Percentiles rank a stretch among this genome's conserved stretches.
phyloP scores from a whole-genome alignment of 2,329 filamentous ascomycete species.

The Boeremia lycopersici region DNA sequence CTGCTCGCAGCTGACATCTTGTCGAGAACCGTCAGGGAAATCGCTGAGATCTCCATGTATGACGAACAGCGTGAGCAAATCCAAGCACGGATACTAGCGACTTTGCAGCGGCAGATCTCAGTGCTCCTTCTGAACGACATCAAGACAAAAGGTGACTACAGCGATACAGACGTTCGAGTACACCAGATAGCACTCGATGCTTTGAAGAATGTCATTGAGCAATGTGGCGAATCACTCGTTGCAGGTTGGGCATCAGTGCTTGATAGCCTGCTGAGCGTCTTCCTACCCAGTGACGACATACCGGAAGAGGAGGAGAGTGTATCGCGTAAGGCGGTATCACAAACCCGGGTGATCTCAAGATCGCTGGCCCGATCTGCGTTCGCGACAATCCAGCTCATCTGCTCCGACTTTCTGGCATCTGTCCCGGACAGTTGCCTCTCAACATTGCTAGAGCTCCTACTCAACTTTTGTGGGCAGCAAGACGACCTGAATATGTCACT shows the following conservation, averaged over 20 bases:
- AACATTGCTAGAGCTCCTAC: slow-evolving; percentile 85
- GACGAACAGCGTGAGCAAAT: slow-evolving; percentile 57
- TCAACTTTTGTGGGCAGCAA: slow-evolving; percentile 85
- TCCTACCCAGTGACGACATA: slow-evolving; percentile 47
- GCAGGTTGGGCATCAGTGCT: slow-evolving; percentile 88
- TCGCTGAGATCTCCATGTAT: slow-evolving; percentile 59
- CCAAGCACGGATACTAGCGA: slow-evolving; percentile 73
- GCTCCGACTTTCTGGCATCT: slow-evolving; percentile 87
- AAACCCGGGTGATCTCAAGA: slow-evolving; percentile 60
- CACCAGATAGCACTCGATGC: slow-evolving; percentile 81
- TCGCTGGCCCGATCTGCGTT: slow-evolving; percentile 86
- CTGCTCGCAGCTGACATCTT: slow-evolving; percentile 58
- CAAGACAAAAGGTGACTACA: slow-evolving; percentile 62
- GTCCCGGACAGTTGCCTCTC: slow-evolving; percentile 72
- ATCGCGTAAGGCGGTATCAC: background rate
- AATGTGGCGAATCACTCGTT: slow-evolving; percentile 81
- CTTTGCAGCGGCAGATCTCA: slow-evolving; percentile 66
- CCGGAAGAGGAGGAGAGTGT: background rate
- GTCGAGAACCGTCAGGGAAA: slow-evolving; percentile 53
- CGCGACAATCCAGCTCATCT: slow-evolving; percentile 86
- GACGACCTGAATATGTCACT: slow-evolving; percentile 95
- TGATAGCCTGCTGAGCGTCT: slow-evolving; percentile 82
- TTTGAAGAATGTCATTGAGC: slow-evolving; percentile 81
- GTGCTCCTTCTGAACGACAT: slow-evolving; percentile 58
- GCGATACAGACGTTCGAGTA: slow-evolving; percentile 74